Percentiles rank a stretch among this genome's conserved stretches.
Evolutionary conservation across 2,329 filamentous ascomycete genomes (phyloP).

Genomic region (Calonectria multiphialidica): DNA sequence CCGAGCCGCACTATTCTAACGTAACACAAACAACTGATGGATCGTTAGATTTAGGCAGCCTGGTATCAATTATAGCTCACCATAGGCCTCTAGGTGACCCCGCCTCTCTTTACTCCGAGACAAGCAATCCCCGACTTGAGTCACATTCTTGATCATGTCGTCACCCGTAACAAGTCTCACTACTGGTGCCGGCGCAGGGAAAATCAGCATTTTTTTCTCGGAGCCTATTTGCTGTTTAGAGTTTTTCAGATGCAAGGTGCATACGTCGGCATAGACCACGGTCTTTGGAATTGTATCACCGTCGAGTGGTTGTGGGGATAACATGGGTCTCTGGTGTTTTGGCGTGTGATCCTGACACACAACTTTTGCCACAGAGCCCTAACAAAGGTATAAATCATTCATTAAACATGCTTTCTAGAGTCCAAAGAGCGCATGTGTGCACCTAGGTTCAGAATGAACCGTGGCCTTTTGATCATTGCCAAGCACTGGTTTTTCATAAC

Average conservation of each 20-base stretch:
- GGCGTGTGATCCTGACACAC: not conserved
- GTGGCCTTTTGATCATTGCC: not conserved
- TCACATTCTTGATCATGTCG: not conserved
- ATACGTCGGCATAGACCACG: not conserved
- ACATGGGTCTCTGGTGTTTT: not conserved
- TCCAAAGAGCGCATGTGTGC: not conserved
- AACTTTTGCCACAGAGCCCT: not conserved
- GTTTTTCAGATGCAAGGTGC: not conserved
- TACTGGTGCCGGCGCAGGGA: not conserved
- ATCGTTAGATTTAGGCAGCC: too few relatives aligned
- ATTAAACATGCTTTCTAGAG: not conserved
- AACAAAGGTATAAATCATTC: not conserved
- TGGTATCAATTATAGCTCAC: not conserved
- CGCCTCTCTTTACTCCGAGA: not conserved
- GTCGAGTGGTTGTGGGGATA: not conserved
- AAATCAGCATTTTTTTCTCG: not conserved
- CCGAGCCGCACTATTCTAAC: not conserved
- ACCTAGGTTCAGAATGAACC: not conserved
- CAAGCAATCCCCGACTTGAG: slow-evolving; percentile 8
- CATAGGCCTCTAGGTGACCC: not conserved
- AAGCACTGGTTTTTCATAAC: not conserved
- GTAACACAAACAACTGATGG: not conserved
- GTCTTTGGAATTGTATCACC: not conserved
- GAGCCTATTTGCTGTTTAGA: not conserved
- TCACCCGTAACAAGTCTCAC: slow-evolving; percentile 5